Evolutionary conservation across 768 basidiomycete genomes (phyloP).

Genomic region (Filobasidium floriforme): DNA sequence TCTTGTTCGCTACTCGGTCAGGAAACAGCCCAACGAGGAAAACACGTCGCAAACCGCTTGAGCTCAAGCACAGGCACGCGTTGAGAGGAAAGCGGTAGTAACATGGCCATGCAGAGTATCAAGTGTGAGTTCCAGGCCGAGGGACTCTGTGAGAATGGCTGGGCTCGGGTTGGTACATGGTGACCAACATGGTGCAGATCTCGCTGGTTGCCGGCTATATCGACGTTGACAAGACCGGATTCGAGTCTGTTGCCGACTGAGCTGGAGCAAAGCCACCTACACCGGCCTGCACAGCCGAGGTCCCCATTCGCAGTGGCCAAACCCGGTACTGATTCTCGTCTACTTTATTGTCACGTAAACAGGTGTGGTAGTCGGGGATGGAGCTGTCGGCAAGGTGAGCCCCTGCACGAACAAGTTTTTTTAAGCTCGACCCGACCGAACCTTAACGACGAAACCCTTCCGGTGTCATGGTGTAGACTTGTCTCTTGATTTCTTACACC

Average conservation of each 20-base stretch:
- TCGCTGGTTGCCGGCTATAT: no score
- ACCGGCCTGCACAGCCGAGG: no score
- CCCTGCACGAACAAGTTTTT: conserved; percentile 13
- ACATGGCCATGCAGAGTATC: conserved; percentile 67
- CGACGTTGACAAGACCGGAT: no score
- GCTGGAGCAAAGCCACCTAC: no score
- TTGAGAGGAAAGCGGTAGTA: neutral
- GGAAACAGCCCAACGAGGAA: no score
- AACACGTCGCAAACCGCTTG: no score
- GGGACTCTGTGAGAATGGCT: neutral
- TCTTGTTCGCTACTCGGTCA: no score
- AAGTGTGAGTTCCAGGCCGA: conserved; percentile 60
- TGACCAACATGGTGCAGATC: no score
- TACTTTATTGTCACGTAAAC: conserved; percentile 37
- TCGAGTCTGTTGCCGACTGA: no score
- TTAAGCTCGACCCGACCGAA: conserved; percentile 5
- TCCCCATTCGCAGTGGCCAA: no score
- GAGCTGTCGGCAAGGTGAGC: conserved; percentile 89
- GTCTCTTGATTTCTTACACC: conserved; percentile 97
- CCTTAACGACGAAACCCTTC: conserved; percentile 15
- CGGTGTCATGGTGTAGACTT: conserved; percentile 58
- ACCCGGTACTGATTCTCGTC: neutral
- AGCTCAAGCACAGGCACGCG: neutral
- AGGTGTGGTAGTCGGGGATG: conserved; percentile 98
- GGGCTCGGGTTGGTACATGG: no score